Percentiles rank a stretch among this genome's conserved stretches.
Conservation (phyloP, 2,329 filamentous ascomycete species). For the Ceratocystis diversiconidia region DNA sequence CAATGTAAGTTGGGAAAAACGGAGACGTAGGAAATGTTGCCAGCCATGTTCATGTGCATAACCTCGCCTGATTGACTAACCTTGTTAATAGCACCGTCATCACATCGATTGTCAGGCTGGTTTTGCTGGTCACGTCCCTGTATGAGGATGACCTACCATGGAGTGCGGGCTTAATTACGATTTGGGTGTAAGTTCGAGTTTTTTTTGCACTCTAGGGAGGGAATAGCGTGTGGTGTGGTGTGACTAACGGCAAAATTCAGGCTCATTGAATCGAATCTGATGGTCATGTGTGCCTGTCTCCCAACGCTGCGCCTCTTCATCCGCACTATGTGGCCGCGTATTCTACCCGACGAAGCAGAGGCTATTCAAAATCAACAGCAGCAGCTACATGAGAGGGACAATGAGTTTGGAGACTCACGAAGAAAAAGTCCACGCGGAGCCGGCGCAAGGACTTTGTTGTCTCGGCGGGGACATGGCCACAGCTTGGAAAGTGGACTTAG, state of each 20-base stretch:
- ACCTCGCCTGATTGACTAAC: not conserved
- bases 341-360: not conserved
- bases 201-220: no score
- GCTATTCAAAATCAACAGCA: not conserved
- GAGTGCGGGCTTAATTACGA: not conserved
- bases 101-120: not conserved
- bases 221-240: not conserved
- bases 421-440: not conserved
- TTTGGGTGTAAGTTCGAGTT: not conserved
- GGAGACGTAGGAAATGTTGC: not conserved
- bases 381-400: not conserved
- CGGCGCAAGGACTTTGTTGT: not conserved
- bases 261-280: not conserved
- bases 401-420: not conserved
- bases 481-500: not conserved
- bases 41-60: not conserved
- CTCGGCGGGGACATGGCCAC: not conserved
- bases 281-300: slow-evolving; percentile 3
- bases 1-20: not conserved
- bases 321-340: not conserved
- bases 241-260: not conserved
- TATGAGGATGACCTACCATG: not conserved
- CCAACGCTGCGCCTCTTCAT: not conserved
- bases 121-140: not conserved
- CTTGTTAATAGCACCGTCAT: not conserved